Conservation (phyloP, 2,329 filamentous ascomycete species). For the Aotearoamyces nothofagi region DNA sequence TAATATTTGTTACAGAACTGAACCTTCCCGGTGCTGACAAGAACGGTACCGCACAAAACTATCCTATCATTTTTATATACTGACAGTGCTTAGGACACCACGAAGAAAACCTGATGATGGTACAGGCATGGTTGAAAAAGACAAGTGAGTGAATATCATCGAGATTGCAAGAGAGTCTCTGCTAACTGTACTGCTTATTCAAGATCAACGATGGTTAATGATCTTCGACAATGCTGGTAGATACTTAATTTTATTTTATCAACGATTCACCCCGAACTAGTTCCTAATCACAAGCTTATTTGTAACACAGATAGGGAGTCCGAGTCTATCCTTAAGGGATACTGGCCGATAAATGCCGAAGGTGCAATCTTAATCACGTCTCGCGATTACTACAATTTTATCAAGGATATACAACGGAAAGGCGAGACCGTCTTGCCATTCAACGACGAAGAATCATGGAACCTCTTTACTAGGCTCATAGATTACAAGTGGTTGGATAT, state of each 20-base stretch:
- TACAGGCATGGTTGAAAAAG: too few species aligned
- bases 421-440: constrained; percentile 12
- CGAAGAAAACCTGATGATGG: too few species aligned
- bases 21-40: constrained; percentile 12
- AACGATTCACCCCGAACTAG: too few species aligned
- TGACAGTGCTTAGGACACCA: too few species aligned
- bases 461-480: constrained; percentile 9
- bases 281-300: constrained; percentile 1
- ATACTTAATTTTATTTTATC: too few species aligned
- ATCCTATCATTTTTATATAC: too few species aligned
- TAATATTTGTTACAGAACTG: too few species aligned
- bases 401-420: constrained; percentile 8
- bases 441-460: constrained; percentile 8
- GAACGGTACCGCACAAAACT: constrained; percentile 5
- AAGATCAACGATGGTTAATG: too few species aligned
- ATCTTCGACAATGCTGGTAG: too few species aligned
- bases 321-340: constrained; percentile 10
- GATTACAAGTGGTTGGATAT: constrained; percentile 9
- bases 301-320: constrained; percentile 6
- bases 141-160: too few species aligned
- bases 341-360: constrained; percentile 11
- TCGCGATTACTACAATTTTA: constrained; percentile 14
- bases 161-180: too few species aligned
- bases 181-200: too few species aligned
- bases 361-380: constrained; percentile 14